A percentile compares a stretch with the other conserved stretches of the same genome.
These are phyloP conservation scores for Daucus carota DNA, from an alignment of 129 eudicot species.

Conservation along the genomic window DNA sequence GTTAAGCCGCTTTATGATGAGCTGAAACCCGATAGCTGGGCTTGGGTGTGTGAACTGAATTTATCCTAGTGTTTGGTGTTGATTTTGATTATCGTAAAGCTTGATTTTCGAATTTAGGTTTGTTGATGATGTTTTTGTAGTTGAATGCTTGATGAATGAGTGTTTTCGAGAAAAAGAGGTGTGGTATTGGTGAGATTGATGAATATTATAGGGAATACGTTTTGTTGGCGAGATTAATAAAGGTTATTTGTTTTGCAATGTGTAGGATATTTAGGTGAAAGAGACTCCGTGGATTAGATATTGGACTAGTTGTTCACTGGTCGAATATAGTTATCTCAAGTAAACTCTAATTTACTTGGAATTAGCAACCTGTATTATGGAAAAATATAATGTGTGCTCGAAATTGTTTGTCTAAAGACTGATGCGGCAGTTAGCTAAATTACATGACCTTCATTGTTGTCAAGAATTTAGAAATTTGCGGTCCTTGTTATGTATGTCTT, in stretches of 20 bases:
- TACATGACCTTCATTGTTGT: not conserved
- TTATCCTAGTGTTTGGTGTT: not conserved
- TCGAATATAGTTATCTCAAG: not conserved
- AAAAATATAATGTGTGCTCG: too few relatives aligned
- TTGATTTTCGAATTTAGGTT: not conserved
- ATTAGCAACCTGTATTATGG: not conserved
- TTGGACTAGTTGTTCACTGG: not conserved
- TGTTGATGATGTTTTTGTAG: not conserved
- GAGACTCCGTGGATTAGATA: not conserved
- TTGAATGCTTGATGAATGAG: not conserved
- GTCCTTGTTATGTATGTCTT: not conserved
- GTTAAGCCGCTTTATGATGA: slow-evolving; percentile 79
- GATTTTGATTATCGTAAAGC: too few relatives aligned
- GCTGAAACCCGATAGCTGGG: slow-evolving; percentile 56
- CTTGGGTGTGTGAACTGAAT: slow-evolving; percentile 42
- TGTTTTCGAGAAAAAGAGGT: not conserved
- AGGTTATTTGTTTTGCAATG: too few relatives aligned
- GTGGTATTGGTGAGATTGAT: too few relatives aligned
- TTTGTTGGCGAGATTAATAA: not conserved
- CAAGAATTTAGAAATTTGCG: not conserved
- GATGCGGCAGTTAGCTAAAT: not conserved
- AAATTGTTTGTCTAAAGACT: not conserved
- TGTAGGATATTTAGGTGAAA: not conserved
- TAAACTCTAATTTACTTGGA: not conserved
- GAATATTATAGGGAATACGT: not conserved